Evolutionary conservation across 352 stramenopile species (phyloP), one percentile per base, ranked within the genome.

Genomic region (Globisporangium nunn): DNA sequence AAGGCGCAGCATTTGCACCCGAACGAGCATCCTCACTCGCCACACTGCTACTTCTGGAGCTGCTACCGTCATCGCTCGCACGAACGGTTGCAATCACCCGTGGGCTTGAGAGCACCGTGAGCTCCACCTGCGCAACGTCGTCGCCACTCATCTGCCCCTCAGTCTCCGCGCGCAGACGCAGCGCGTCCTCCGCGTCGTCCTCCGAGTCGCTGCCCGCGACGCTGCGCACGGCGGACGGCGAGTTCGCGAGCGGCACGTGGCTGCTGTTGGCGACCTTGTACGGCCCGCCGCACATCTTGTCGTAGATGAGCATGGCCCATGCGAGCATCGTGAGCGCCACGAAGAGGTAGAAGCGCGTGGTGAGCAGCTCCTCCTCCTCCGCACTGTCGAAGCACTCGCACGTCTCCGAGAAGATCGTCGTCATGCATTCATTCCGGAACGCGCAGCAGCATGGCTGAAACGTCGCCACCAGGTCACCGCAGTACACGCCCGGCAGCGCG

Each of bases 211-310:
- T 71, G 37, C 62, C 61, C 6, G 70, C 62, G 18, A 70, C 50
- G 1, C 61, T 64, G 35, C 58, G 61, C 28, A 61, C 78, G 6
- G 67, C 71, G 3, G 77, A 83, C 12, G 77, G 79, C 7, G 77
- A 79, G 60, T 64, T 78, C 12, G 79, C 72, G 33, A 90, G 67
- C 54, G 79, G 61, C 56, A 87, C 72, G 48, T 81, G 80, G 55
- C 74, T 87, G 61, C 80, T 90, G 67, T 91, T 88, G 64, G 81
- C 82, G 58, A 91, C 71, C 64, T 91, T 91, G 67, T 88, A 88
- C 6, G 78, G 78, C 0, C 75, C 75, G 1, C 66, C 64, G 35
- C 80, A 91, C 80, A 87, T 91, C 58, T 82, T 84, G 59, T 91
- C 80, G 60, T 86, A 88, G 48, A 83, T 64, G 31, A 91, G 59